Evolutionary conservation across 768 basidiomycete species (phyloP).

Genomic region (Exidia glandulosa): DNA sequence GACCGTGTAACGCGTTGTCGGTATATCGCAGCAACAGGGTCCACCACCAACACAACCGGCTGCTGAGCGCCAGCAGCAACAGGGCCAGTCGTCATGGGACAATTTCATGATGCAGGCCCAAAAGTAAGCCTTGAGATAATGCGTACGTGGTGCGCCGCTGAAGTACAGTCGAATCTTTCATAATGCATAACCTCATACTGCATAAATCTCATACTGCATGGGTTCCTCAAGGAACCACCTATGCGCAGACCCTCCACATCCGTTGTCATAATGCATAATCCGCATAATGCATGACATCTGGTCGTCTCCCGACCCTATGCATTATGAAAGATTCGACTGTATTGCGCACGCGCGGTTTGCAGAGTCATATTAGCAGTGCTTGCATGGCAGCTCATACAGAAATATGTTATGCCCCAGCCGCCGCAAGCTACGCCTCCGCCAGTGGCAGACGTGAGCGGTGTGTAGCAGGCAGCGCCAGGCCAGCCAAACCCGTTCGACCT

Average conservation of each 20-base stretch:
- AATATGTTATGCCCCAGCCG: not conserved
- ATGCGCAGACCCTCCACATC: no score
- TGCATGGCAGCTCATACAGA: not conserved
- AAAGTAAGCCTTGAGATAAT: not conserved
- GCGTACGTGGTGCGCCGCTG: not conserved
- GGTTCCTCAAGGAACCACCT: no score
- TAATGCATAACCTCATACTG: no score
- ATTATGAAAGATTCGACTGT: no score
- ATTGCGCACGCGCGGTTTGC: not conserved
- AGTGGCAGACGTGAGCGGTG: not conserved
- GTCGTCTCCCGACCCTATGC: no score
- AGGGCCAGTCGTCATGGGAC: not conserved
- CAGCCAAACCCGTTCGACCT: slow-evolving; percentile 33
- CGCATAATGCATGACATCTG: no score
- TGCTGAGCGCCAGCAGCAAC: not conserved
- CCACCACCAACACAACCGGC: not conserved
- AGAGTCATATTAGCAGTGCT: not conserved
- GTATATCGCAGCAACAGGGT: not conserved
- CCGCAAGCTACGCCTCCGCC: not conserved
- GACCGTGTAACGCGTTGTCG: not conserved
- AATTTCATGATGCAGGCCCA: not conserved
- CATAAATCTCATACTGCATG: no score
- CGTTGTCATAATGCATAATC: no score
- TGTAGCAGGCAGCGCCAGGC: slow-evolving; percentile 9
- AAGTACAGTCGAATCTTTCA: no score